Conservation (phyloP, 192 early-diverging fungal genomes). For the Chytriomyces sp. region DNA sequence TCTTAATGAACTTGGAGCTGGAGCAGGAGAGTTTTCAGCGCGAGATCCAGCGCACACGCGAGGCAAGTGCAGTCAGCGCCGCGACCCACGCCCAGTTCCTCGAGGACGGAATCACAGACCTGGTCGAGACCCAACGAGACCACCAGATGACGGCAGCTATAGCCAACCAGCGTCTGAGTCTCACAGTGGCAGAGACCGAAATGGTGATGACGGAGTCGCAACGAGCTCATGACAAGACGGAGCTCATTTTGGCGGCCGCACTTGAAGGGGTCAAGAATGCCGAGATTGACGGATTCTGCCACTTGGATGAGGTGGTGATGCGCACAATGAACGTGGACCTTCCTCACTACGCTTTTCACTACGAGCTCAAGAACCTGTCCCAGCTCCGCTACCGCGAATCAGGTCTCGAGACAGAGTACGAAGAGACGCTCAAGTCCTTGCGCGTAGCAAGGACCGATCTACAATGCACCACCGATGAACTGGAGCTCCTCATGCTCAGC, state of each 20-base stretch:
- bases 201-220: not conserved
- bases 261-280: not conserved
- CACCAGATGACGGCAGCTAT: not conserved
- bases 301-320: constrained; percentile 10
- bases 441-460: not conserved
- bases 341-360: constrained; percentile 16
- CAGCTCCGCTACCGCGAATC: not conserved
- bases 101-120: not conserved
- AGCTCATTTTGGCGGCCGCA: not conserved
- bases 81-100: not conserved
- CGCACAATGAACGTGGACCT: constrained; percentile 12
- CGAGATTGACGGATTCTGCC: not conserved
- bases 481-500: not conserved
- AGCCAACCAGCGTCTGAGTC: not conserved
- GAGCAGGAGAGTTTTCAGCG: constrained; percentile 7
- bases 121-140: not conserved
- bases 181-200: not conserved
- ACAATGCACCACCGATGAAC: constrained; percentile 3
- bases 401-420: not conserved
- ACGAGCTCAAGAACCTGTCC: not conserved
- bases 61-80: not conserved
- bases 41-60: not conserved
- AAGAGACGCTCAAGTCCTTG: not conserved
- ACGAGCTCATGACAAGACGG: not conserved
- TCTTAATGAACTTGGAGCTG: not conserved